Evolutionary conservation across 208 protist genomes (phyloP).

Genomic region (Trypanosoma brucei): DNA sequence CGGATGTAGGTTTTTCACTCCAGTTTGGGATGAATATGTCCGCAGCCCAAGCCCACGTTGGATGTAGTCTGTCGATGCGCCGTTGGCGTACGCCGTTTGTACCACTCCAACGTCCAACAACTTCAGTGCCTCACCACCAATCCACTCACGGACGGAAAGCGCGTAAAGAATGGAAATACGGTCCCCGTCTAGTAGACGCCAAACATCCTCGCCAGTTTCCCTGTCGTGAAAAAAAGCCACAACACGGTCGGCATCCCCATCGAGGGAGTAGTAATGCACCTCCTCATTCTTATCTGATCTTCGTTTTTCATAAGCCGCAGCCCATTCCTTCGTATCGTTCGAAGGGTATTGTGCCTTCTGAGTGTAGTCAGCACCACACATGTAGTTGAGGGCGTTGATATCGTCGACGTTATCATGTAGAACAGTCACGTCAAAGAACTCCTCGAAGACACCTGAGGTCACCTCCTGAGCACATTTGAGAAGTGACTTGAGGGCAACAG

Average conservation of each 20-base stretch:
- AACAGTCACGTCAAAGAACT: conserved; percentile 41
- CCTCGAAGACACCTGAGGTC: conserved; percentile 15
- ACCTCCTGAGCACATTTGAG: conserved; percentile 28
- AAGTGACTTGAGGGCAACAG: conserved; percentile 37
- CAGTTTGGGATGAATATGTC: conserved; percentile 70
- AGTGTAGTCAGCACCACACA: conserved; percentile 91
- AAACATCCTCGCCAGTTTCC: conserved; percentile 10
- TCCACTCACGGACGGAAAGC: conserved; percentile 41
- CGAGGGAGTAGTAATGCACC: conserved; percentile 82
- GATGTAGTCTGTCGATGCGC: conserved; percentile 86
- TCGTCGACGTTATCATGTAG: conserved; percentile 40
- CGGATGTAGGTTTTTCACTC: conserved; percentile 94
- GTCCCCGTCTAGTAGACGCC: conserved; percentile 79
- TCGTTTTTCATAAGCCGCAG: conserved; percentile 3
- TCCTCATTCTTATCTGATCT: conserved; percentile 7
- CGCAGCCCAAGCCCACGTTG: conserved; percentile 37
- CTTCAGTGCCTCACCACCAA: conserved; percentile 30
- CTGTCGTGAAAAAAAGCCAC: conserved; percentile 56
- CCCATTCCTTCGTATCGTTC: conserved; percentile 31
- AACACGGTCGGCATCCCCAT: conserved; percentile 94
- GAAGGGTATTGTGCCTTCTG: conserved; percentile 52
- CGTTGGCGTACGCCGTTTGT: conserved; percentile 96
- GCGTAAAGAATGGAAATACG: conserved; percentile 74
- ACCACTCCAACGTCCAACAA: conserved; percentile 79
- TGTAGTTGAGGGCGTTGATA: conserved; percentile 47